Evolutionary conservation across 495 filamentous ascomycete genomes (phyloP).

Genomic region (Penicillium robsamsonii): DNA sequence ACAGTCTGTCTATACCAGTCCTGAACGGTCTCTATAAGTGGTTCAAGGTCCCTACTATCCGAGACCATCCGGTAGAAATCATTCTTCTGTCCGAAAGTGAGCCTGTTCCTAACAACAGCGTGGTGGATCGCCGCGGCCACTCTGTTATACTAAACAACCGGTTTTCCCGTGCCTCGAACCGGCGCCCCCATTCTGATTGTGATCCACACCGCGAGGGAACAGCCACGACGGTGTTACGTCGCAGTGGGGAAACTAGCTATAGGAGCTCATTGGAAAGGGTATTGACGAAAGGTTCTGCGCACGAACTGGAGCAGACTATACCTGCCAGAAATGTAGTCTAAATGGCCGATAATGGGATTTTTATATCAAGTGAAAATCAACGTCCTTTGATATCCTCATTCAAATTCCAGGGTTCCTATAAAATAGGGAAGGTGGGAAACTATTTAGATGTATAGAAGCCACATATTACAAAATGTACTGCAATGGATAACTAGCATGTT

Average conservation of each 20-base stretch:
- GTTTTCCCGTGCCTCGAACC: conserved; percentile 38
- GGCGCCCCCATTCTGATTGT: background rate
- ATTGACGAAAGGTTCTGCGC: conserved; percentile 13
- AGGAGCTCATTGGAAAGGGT: background rate
- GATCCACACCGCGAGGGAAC: background rate
- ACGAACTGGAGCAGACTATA: conserved; percentile 8
- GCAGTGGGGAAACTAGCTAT: background rate
- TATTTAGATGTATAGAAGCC: too few relatives aligned
- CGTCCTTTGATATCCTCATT: too few relatives aligned
- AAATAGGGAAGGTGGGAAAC: too few relatives aligned
- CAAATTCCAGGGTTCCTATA: too few relatives aligned
- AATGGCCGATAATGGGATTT: too few relatives aligned
- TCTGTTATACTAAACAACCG: conserved; percentile 53
- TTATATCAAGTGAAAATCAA: too few relatives aligned
- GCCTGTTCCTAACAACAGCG: conserved; percentile 51
- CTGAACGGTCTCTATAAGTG: conserved; percentile 48
- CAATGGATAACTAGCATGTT: too few relatives aligned
- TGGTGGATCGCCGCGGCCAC: conserved; percentile 44
- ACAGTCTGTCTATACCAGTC: conserved; percentile 56
- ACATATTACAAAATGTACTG: too few relatives aligned
- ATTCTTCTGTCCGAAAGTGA: conserved; percentile 48
- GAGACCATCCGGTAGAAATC: conserved; percentile 52
- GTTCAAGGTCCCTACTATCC: conserved; percentile 44
- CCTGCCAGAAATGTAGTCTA: background rate
- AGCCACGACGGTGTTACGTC: conserved; percentile 3